Percentiles rank a stretch among this genome's conserved stretches.
Conservation (phyloP, 352 stramenopile species). For the Globisporangium megalacanthum region DNA sequence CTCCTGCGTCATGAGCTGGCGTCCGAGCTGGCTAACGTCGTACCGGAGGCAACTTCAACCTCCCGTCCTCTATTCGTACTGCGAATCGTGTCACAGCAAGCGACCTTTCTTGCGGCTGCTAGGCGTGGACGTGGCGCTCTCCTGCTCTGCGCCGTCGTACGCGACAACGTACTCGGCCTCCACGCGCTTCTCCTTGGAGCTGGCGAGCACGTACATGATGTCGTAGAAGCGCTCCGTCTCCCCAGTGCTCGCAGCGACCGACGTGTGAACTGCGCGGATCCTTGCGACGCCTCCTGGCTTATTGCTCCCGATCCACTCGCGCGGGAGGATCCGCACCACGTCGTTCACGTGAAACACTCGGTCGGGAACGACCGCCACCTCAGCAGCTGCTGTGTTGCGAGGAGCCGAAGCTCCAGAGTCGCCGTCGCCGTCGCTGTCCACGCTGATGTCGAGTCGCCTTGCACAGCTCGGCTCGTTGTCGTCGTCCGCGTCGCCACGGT, state of each 20-base stretch:
- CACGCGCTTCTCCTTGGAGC: constrained; percentile 51
- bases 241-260: constrained; percentile 8
- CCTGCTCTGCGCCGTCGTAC: constrained; percentile 15
- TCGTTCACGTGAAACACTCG: constrained; percentile 46
- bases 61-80: constrained; percentile 3
- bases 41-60: no score
- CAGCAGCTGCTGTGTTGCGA: background rate
- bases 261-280: constrained; percentile 39
- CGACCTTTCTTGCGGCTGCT: constrained; percentile 9
- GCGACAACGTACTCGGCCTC: constrained; percentile 46
- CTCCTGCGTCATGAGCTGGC: background rate
- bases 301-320: constrained; percentile 56
- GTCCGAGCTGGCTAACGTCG: no score
- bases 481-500: constrained; percentile 18
- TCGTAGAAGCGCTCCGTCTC: constrained; percentile 45
- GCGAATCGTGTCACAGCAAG: background rate
- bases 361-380: constrained; percentile 6
- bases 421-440: constrained; percentile 35
- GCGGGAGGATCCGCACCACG: constrained; percentile 44
- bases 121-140: background rate
- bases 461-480: constrained; percentile 19
- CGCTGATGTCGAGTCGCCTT: constrained; percentile 42
- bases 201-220: constrained; percentile 54
- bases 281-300: constrained; percentile 67
- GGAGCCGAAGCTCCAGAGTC: constrained; percentile 11